These are phyloP conservation scores for Serendipita sp. DNA, from an alignment of 1,284 basidiomycete species.

Conservation along the genomic window DNA sequence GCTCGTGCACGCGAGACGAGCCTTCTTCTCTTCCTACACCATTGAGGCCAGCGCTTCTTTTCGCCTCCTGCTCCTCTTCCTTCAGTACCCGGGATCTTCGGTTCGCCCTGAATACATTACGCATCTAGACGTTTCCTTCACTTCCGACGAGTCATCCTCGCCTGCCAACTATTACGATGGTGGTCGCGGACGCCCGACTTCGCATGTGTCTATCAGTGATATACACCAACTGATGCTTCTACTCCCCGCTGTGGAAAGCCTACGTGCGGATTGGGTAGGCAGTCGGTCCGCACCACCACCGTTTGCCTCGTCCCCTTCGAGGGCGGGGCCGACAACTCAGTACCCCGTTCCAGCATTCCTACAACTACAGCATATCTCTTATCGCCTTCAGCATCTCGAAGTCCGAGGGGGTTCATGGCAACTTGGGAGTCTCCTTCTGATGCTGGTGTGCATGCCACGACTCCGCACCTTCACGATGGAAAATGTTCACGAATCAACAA, in stretches of 20 bases:
- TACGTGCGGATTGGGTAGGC: background rate
- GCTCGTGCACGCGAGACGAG: background rate
- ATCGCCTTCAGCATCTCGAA: background rate
- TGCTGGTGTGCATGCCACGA: background rate
- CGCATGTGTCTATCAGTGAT: slow-evolving; percentile 1
- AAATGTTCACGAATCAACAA: background rate
- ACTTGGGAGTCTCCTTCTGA: background rate
- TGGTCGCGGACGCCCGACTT: background rate
- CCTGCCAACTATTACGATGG: background rate
- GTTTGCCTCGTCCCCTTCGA: background rate
- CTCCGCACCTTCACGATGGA: background rate
- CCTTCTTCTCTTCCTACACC: background rate
- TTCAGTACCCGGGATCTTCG: background rate
- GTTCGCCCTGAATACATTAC: background rate
- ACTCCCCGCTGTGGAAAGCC: background rate
- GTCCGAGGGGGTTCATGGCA: slow-evolving; percentile 1
- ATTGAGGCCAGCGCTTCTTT: background rate
- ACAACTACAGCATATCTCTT: background rate
- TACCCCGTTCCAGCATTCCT: background rate
- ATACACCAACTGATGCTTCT: background rate
- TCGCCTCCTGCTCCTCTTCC: background rate
- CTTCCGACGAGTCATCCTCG: background rate
- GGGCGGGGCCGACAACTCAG: background rate
- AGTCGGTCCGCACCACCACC: background rate
- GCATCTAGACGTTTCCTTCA: background rate